Base-by-base conservation (phyloP, 495 filamentous ascomycete species). In the Rostrohypoxylon terebratum region DNA sequence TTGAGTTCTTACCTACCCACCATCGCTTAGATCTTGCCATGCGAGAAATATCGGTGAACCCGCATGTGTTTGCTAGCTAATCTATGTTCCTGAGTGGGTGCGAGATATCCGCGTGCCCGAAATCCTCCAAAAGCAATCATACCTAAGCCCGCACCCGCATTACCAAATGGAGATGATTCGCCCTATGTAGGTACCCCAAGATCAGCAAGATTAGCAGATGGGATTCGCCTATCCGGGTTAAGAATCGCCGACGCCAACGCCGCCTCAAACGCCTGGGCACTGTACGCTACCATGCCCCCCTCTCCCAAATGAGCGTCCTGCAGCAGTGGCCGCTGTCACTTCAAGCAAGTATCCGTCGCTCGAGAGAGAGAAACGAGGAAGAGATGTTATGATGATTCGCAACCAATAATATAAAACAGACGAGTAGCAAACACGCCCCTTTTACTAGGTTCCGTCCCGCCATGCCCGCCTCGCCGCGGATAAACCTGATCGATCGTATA, bases 251-350 rank as follows among this genome's bases (percentile, higher is more conserved):
- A 59, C 58, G 63, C 58, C 51, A 50, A 47, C 69, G 51, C 51
- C 40, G 57, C 42, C 48, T 50, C 63, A 58, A 44, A 48, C 60
- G 58, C 38, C 44, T 45, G 50, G 50, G 34, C 64, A 40, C 53
- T 65, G 45, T 59, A 57, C 42, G 16, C 42, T 10, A 20, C 40
- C 38, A 14, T 28, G 28, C 13, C 10, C 51, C 45, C 23, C 16
- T 54, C 60, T 44, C 71, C 61, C 51, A 69, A 74, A 66, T 0
- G 71, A 66, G 70, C 66, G 33, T 57, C 61, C 8, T 74, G 71
- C 71, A 74, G 71, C 58, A 58, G 33, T 45, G 71, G 71, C 60
- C 28, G 71, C 71, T 66, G 71, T 74, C 71, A 74, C 66, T 58
- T 65, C 50, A 69, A 9, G 71, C 66, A 74, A 20, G 61, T 69